phyloP scores from a whole-genome alignment of 805 yeast species.

The Diddensiella caesifluorescens region DNA sequence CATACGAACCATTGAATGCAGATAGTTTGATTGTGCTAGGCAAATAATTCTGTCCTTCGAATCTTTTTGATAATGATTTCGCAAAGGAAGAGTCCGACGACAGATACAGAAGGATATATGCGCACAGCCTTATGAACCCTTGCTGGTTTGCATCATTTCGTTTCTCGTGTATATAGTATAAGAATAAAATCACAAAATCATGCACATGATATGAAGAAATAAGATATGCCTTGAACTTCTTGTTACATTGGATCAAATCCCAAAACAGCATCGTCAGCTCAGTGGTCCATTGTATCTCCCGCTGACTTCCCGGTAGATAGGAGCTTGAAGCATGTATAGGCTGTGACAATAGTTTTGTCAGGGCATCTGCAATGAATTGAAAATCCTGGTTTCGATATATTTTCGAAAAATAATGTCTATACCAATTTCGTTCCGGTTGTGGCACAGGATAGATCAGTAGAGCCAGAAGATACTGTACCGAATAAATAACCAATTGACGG shows the following conservation, averaged over 20 bases:
- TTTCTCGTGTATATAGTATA: constrained; percentile 54
- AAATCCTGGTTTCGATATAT: constrained; percentile 33
- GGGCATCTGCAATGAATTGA: constrained; percentile 30
- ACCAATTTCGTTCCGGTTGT: constrained; percentile 25
- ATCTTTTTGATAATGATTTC: constrained; percentile 20
- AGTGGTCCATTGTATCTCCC: constrained; percentile 39
- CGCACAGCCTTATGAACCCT: constrained; percentile 30
- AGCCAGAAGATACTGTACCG: constrained; percentile 57
- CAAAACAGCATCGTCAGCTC: constrained; percentile 63
- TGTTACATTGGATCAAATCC: constrained; percentile 74
- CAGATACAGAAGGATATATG: constrained; percentile 29
- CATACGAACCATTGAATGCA: constrained; percentile 26
- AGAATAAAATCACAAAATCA: constrained; percentile 48
- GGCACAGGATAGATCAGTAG: constrained; percentile 65
- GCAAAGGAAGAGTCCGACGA: constrained; percentile 27
- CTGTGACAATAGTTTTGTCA: constrained; percentile 33
- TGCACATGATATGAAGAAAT: constrained; percentile 44
- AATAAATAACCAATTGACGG: constrained; percentile 42
- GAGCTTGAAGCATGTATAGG: constrained; percentile 34
- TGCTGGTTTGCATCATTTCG: constrained; percentile 29
- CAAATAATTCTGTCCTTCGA: constrained; percentile 26
- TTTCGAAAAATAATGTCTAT: constrained; percentile 31
- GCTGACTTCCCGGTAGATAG: constrained; percentile 28
- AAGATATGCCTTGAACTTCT: constrained; percentile 31
- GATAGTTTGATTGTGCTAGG: constrained; percentile 26